phyloP scores from a whole-genome alignment of 2,329 filamentous ascomycete genomes.

The Paracamarosporium sp. region DNA sequence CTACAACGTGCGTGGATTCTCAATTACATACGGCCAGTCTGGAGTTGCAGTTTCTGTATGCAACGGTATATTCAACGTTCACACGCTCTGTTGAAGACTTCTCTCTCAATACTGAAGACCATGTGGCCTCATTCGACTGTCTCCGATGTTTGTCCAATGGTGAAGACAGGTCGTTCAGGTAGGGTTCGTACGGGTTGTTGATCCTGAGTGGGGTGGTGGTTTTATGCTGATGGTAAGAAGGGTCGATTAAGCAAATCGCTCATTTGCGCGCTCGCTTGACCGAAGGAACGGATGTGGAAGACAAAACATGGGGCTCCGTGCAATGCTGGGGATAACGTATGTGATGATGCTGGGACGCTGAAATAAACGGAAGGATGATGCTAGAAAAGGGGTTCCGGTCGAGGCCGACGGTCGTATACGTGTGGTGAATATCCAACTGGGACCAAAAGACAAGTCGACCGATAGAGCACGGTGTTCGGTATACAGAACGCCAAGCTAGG shows the following conservation, averaged over 20 bases:
- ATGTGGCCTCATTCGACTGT: slow-evolving; percentile 1
- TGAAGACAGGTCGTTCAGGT: not conserved
- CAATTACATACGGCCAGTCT: slow-evolving; percentile 7
- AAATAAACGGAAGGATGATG: not conserved
- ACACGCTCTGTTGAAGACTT: slow-evolving; percentile 3
- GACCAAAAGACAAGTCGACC: not conserved
- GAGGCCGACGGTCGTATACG: not conserved
- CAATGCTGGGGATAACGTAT: slow-evolving; percentile 12
- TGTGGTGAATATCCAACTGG: not conserved
- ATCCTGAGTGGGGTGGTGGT: slow-evolving; percentile 11
- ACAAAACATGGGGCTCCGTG: slow-evolving; percentile 13
- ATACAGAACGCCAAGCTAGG: not conserved
- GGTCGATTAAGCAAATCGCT: not conserved
- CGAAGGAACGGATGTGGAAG: slow-evolving; percentile 5
- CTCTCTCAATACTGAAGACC: not conserved
- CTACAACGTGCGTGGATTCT: slow-evolving; percentile 6
- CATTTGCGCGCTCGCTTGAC: slow-evolving; percentile 4
- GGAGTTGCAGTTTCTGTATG: not conserved
- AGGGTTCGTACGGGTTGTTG: not conserved
- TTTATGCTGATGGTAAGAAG: slow-evolving; percentile 2
- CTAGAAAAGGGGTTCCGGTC: not conserved
- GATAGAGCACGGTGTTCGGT: not conserved
- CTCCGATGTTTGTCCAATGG: not conserved
- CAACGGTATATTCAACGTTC: not conserved
- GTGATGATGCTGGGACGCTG: slow-evolving; percentile 12